Evolutionary conservation across 768 basidiomycete genomes (phyloP), one percentile per base, ranked within the genome.

Genomic region (Astraeus odoratus): DNA sequence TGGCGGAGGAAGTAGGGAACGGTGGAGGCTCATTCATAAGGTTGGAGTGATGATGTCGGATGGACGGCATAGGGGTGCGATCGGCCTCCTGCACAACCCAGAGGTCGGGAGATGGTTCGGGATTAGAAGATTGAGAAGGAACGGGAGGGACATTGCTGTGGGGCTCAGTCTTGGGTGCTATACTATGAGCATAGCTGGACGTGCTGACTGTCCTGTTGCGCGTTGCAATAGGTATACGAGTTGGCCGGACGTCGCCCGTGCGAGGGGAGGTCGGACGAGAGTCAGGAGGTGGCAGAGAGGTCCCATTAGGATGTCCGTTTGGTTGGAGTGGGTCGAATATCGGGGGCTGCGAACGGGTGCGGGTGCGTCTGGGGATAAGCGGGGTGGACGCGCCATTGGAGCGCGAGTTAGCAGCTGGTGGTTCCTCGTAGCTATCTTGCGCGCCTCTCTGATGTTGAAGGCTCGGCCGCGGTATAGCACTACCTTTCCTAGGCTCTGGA

Each of bases 331-430:
- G 39, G 37, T 77, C 74, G 31, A 73, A 66, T 13, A 66, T 50
- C 49, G 74, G 75, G 5, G 81, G 83, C 54, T 78, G 76, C 19
- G 84, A 86, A 46, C 78, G 71, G 7, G 85, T 86, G 44, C 86
- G 75, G 13, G 75, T 56, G 44, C 83, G 82, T 51, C 69, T 75
- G 46, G 64, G 49, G 13, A 65, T 33, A 42, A 69, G 59, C 43
- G 65, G 50, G 25, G 62, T 39, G 33, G 66, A 51, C 39, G 58
- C 54, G 52, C 59, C 58, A 29, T 53, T 60, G 29, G 59, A 60
- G 48, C 51, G 57, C 47, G 49, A 48, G 24, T 47, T 31, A 52
- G 59, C 47, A 43, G 61, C 53, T 50, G 61, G 43, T 47, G 53
- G 16, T 39, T 60, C 49, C 35, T 60, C 23, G 48, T 54, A 42